These are phyloP conservation scores for Ophiostoma fasciatum DNA, from an alignment of 2,329 filamentous ascomycete species.

Conservation along the genomic window DNA sequence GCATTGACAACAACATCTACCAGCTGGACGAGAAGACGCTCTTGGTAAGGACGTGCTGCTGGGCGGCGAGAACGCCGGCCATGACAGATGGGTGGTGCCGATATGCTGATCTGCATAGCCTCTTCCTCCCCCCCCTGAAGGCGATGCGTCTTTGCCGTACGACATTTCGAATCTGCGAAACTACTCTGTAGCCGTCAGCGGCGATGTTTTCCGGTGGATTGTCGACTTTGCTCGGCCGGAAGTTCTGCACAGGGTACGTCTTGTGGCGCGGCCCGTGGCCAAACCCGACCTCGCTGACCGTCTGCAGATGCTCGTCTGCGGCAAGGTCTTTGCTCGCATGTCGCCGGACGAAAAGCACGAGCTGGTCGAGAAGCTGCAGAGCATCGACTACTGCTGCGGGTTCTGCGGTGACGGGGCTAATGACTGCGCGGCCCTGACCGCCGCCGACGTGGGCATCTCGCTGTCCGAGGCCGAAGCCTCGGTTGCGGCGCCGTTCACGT, in stretches of 20 bases:
- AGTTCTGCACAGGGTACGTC: slow-evolving; percentile 51
- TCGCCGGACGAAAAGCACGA: slow-evolving; percentile 98
- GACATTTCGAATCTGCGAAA: slow-evolving; percentile 69
- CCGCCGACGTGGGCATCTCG: slow-evolving; percentile 93
- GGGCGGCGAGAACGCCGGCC: no score
- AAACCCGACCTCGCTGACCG: no score
- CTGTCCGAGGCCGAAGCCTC: slow-evolving; percentile 95
- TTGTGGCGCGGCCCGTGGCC: background rate
- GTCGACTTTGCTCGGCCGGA: slow-evolving; percentile 79
- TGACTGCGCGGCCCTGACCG: slow-evolving; percentile 91
- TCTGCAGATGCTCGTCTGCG: slow-evolving; percentile 80
- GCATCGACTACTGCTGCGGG: slow-evolving; percentile 85
- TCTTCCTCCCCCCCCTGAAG: slow-evolving; percentile 42
- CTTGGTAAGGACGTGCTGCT: slow-evolving; percentile 29
- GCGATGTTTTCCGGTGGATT: slow-evolving; percentile 94
- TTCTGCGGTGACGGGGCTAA: slow-evolving; percentile 98
- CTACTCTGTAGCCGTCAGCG: slow-evolving; percentile 78
- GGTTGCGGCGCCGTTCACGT: slow-evolving; percentile 95
- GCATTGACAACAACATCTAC: slow-evolving; percentile 73
- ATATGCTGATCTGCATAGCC: slow-evolving; percentile 30
- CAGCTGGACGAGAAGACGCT: slow-evolving; percentile 68
- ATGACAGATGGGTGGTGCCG: no score
- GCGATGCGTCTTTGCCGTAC: slow-evolving; percentile 72
- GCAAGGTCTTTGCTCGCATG: slow-evolving; percentile 95
- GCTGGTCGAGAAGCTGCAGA: slow-evolving; percentile 90